Base-by-base conservation (phyloP, 2,329 filamentous ascomycete genomes). In the Cordyceps cateniannulata region DNA sequence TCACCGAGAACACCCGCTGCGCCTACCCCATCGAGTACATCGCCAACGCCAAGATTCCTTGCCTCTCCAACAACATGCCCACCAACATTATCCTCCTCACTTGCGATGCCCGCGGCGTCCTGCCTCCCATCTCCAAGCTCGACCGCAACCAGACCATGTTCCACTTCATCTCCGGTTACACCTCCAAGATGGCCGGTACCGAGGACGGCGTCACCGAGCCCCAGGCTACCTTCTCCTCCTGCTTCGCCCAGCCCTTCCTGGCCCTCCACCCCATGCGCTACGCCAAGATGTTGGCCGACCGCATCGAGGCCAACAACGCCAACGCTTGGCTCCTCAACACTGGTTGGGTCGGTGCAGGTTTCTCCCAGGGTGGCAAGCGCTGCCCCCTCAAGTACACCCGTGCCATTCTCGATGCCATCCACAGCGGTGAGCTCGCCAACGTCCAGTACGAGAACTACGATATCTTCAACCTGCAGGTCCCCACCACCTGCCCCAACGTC, bases 101-200 rank as follows among this genome's bases (percentile, higher is more conserved):
- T 65, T 99, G 95, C 81, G 95, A 99, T 71, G 95, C 95, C 63
- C 91, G 95, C 68, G 95, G 95, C 81, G 95, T 99, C 54, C 87
- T 99, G 61, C 95, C 95, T 61, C 95, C 95, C 53, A 98, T 99
- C 79, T 97, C 92, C 71, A 98, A 98, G 84, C 89, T 99, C 74
- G 87, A 89, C 82, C 85, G 89, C 66, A 86, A 91, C 71, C 95
- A 98, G 81, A 96, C 92, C 76, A 98, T 99, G 93, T 99, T 98
- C 88, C 95, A 99, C 85, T 99, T 99, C 87, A 99, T 99, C 79
- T 96, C 91, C 20, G 95, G 95, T 69, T 99, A 99, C 85, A 99
- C 95, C 66, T 98, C 93, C 73, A 99, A 99, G 88, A 99, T 99
- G 95, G 95, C 95, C 66, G 95, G 95, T 72, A 99, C 95, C 38